phyloP scores from a whole-genome alignment of 1,284 basidiomycete species.

The Melampsora americana region DNA sequence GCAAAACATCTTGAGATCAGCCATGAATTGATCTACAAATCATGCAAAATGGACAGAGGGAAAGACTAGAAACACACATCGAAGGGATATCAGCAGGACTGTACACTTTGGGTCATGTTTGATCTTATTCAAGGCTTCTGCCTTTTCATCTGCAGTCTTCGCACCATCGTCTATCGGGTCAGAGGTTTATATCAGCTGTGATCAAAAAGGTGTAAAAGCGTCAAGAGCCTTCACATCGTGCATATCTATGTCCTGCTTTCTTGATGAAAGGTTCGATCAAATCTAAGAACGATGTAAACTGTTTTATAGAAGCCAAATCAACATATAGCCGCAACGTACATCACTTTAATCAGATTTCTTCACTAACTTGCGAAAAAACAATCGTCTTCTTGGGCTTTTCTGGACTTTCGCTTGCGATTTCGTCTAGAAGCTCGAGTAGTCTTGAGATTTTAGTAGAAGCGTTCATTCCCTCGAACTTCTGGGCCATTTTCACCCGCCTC shows the following conservation, averaged over 20 bases:
- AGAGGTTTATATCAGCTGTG: neutral
- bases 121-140: constrained; percentile 22
- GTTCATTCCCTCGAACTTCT: constrained; percentile 28
- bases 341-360: neutral
- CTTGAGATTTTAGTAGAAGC: constrained; percentile 51
- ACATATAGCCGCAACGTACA: neutral
- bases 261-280: constrained; percentile 51
- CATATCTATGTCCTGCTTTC: constrained; percentile 46
- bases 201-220: neutral
- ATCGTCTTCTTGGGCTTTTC: constrained; percentile 47
- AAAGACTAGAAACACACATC: constrained; percentile 13
- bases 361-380: constrained; percentile 50
- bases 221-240: constrained; percentile 47
- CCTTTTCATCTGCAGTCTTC: constrained; percentile 27
- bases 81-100: constrained; percentile 34
- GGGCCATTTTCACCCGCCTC: constrained; percentile 18
- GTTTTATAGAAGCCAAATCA: constrained; percentile 1
- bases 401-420: constrained; percentile 43
- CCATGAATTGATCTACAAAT: too few relatives aligned
- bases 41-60: neutral
- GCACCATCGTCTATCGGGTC: constrained; percentile 22
- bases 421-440: constrained; percentile 49
- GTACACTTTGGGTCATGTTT: constrained; percentile 25
- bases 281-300: constrained; percentile 54
- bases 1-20: neutral